Evolutionary conservation across 2,329 filamentous ascomycete species (phyloP).

Genomic region (Celoporthe dispersa): DNA sequence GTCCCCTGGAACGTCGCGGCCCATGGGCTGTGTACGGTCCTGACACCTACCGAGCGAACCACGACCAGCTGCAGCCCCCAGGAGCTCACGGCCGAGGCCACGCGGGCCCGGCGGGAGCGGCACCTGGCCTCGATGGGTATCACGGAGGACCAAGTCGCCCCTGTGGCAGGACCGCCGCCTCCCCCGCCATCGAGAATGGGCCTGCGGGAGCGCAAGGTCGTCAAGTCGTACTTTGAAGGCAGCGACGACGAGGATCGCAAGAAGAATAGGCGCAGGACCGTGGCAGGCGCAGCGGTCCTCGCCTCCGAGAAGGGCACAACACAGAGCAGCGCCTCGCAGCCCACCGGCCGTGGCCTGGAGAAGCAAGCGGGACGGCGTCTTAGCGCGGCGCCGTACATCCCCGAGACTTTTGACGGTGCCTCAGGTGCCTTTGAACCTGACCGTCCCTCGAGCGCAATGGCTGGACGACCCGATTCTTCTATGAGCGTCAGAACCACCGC

Average conservation of each 20-base stretch:
- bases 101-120: constrained; percentile 65
- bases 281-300: constrained; percentile 56
- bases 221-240: constrained; percentile 58
- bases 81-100: constrained; percentile 75
- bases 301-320: constrained; percentile 47
- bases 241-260: constrained; percentile 49
- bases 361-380: constrained; percentile 51
- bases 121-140: constrained; percentile 54
- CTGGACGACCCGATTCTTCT: constrained; percentile 46
- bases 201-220: constrained; percentile 70
- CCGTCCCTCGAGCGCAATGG: constrained; percentile 48
- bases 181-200: constrained; percentile 66
- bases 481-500: constrained; percentile 45
- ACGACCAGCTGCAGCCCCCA: constrained; percentile 77
- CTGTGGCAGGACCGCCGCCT: constrained; percentile 34
- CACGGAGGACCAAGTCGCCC: constrained; percentile 35
- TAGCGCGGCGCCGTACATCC: constrained; percentile 51
- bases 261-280: constrained; percentile 64
- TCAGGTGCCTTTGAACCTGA: constrained; percentile 28
- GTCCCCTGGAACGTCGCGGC: constrained; percentile 86
- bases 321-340: constrained; percentile 40
- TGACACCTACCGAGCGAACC: constrained; percentile 77
- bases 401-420: constrained; percentile 35
- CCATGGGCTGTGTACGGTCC: constrained; percentile 78
- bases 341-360: constrained; percentile 34